Evolutionary conservation across 768 basidiomycete species (phyloP).

Genomic region (Melanogaster broomeanus): DNA sequence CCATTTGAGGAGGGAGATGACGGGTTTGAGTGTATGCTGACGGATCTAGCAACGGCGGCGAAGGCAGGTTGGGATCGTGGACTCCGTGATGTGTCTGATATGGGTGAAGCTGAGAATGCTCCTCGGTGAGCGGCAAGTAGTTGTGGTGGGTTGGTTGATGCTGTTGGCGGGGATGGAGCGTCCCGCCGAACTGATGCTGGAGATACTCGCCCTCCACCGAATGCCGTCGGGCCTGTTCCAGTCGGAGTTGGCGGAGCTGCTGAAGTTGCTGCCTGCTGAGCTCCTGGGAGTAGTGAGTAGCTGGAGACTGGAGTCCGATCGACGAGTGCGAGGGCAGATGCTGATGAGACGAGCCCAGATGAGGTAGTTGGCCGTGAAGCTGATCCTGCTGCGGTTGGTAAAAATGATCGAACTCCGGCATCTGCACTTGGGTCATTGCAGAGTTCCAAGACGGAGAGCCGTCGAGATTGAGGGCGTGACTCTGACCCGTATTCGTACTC

Average conservation of each 20-base stretch:
- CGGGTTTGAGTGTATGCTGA: constrained; percentile 28
- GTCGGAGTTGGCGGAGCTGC: constrained; percentile 37
- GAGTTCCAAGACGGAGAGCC: constrained; percentile 86
- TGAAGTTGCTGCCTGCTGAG: constrained; percentile 46
- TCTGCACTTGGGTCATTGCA: constrained; percentile 69
- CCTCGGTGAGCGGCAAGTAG: constrained; percentile 29
- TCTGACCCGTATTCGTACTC: constrained; percentile 72
- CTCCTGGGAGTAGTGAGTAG: constrained; percentile 48
- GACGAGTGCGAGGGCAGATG: constrained; percentile 52
- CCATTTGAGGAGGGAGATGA: constrained; percentile 36
- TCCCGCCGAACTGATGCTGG: constrained; percentile 39
- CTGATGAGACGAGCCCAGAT: constrained; percentile 46
- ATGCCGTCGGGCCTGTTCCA: constrained; percentile 34
- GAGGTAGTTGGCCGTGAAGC: constrained; percentile 46
- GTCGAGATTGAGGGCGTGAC: constrained; percentile 75
- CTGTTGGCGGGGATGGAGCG: constrained; percentile 29
- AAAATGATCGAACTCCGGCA: constrained; percentile 47
- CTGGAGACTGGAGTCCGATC: constrained; percentile 40
- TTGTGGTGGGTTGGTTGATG: constrained; percentile 29
- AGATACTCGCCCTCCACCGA: constrained; percentile 40
- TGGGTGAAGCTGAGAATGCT: constrained; percentile 31
- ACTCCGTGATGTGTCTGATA: constrained; percentile 38
- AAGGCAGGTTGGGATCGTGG: constrained; percentile 35
- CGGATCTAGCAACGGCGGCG: constrained; percentile 36
- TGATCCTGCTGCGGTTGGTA: constrained; percentile 37